Evolutionary conservation across 2,329 filamentous ascomycete species (phyloP), one percentile per base, ranked within the genome.

Genomic region (Claviceps pazoutovae): DNA sequence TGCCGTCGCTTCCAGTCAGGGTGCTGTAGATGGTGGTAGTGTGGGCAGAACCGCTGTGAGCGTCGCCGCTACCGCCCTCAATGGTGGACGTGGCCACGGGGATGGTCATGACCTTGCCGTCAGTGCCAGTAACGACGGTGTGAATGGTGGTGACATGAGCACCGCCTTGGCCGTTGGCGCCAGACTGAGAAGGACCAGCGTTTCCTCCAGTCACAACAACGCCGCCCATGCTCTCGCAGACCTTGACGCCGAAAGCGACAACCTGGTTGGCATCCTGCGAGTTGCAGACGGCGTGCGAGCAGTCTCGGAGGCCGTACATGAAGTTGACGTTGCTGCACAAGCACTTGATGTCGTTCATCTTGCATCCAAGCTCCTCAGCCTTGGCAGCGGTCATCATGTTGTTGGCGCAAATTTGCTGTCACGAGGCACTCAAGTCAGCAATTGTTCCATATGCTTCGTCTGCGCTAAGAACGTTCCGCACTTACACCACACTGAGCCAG

Each of bases 401-500:
- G 60, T 60, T 63, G 56, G 71, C 66, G 58, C 77, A 80, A 42
- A 59, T 65, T 60, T 64, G 66, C 76, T 80, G n/a, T n/a, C 23
- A 16, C 53, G 34, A 48, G 16, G 9, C 21, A 48, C 14, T 6
- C 21, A 62, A 56, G 11, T 43, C 16, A 43, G 17, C 21, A 39
- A 26, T 9, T 6, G 48, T 9, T 16, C 21, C 7, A 44, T 3
- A 37, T 7, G 42, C 19, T 16, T 2, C 4, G 7, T 14, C 38
- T 16, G 14, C 8, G 19, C 19, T 26, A 3, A 14, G 23, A 5
- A 11, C 6, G 16, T 16, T 26, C 16, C 4, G 42, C 38, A 30
- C 76, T 71, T 74, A 80, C 78, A 64, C 71, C 76, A 59, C 78
- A 81, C 17, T 61, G 53, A 37, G 75, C 70, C 49, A 79, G 72